These are phyloP conservation scores for Ascochyta clinopodiicola DNA, from an alignment of 2,329 filamentous ascomycete genomes.

Conservation along the genomic window DNA sequence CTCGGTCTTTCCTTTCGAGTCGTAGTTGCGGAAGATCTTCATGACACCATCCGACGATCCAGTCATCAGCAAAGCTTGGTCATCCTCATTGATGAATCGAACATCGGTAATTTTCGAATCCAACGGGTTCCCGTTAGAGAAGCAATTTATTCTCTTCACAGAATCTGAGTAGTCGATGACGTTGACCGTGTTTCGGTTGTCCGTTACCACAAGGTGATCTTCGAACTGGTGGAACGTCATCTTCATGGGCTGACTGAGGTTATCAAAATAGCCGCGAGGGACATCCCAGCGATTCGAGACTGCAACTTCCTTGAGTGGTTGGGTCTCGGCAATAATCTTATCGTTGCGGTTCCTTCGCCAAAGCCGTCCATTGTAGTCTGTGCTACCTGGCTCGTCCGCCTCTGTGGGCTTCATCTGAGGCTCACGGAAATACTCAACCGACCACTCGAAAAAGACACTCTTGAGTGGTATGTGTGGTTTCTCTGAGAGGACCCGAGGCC, in stretches of 20 bases:
- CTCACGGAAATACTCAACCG: conserved; percentile 94
- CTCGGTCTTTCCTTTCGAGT: conserved; percentile 76
- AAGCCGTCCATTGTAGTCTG: conserved; percentile 92
- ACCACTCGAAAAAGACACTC: conserved; percentile 92
- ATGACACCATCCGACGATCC: conserved; percentile 95
- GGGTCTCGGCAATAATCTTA: conserved; percentile 86
- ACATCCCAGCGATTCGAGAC: conserved; percentile 87
- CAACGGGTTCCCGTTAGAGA: conserved; percentile 91
- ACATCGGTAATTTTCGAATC: conserved; percentile 94
- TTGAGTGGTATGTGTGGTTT: conserved; percentile 74
- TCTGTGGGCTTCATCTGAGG: conserved; percentile 98
- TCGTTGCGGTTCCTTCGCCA: conserved; percentile 95
- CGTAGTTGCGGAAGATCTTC: conserved; percentile 91
- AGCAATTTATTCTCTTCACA: conserved; percentile 78
- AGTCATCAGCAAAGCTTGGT: conserved; percentile 92
- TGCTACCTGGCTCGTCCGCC: conserved; percentile 93
- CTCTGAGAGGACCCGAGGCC: conserved; percentile 65
- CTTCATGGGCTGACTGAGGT: conserved; percentile 85
- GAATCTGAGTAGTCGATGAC: conserved; percentile 76
- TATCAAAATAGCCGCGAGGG: conserved; percentile 82
- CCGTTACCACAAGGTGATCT: conserved; percentile 90
- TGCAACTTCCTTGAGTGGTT: conserved; percentile 89
- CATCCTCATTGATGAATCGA: conserved; percentile 98
- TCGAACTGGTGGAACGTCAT: conserved; percentile 99
- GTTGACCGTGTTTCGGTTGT: conserved; percentile 86